phyloP scores from a whole-genome alignment of 2,329 filamentous ascomycete species.

The Stagonosporopsis chrysanthemi region DNA sequence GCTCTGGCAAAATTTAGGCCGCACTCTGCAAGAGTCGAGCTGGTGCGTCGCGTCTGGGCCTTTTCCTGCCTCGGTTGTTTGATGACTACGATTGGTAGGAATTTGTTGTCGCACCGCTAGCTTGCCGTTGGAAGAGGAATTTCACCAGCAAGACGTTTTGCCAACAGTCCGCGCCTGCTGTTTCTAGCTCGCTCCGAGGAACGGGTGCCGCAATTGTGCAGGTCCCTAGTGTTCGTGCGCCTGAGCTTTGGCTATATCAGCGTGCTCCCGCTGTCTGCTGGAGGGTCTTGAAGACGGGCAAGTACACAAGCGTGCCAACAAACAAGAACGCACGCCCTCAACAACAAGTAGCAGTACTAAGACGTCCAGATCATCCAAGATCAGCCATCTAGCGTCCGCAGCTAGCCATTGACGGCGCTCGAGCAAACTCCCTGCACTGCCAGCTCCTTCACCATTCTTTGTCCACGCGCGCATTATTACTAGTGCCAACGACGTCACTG shows the following conservation, averaged over 20 bases:
- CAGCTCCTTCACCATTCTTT: constrained; percentile 12
- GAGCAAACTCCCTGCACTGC: constrained; percentile 15
- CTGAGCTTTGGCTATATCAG: constrained; percentile 11
- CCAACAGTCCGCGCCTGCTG: constrained; percentile 28
- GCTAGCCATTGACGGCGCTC: constrained; percentile 27
- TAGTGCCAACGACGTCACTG: constrained; percentile 21
- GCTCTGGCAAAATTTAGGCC: constrained; percentile 10
- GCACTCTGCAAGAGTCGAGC: constrained; percentile 1
- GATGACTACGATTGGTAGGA: constrained; percentile 3
- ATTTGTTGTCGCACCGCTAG: constrained; percentile 23
- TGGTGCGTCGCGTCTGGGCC: neutral
- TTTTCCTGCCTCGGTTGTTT: neutral
- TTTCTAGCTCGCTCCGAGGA: constrained; percentile 33
- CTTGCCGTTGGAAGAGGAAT: constrained; percentile 19
- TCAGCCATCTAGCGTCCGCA: constrained; percentile 17
- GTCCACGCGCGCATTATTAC: constrained; percentile 9
- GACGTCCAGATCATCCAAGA: constrained; percentile 7
- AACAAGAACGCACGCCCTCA: neutral
- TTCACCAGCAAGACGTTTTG: constrained; percentile 24
- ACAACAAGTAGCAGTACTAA: constrained; percentile 3
- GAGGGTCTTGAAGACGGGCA: constrained; percentile 10
- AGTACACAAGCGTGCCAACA: constrained; percentile 26
- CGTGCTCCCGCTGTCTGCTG: constrained; percentile 14
- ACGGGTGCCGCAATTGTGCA: constrained; percentile 28
- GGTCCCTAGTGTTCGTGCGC: constrained; percentile 19